Evolutionary conservation across 805 yeast species (phyloP), one percentile per base, ranked within the genome.

Genomic region (Nakazawaea ishiwadae): DNA sequence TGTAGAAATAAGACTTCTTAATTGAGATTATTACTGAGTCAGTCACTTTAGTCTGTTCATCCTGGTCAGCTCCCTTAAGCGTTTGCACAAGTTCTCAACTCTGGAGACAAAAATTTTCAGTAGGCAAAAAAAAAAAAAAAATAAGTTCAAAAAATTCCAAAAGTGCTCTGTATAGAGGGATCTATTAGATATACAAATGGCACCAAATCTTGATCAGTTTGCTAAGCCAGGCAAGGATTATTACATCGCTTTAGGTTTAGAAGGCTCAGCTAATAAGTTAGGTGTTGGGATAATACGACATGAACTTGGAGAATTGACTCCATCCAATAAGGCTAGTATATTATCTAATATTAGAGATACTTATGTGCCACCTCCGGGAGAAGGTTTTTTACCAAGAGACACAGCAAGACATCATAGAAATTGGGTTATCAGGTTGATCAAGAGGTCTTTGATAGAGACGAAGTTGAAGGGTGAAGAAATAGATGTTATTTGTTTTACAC

Each of bases 401-500:
- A 89, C 97, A 0, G 98, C 99, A 4, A 71, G 96, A 50, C 99
- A 93, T 58, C 99, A 93, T 59, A 65, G 97, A 32, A 87, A 88
- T 61, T 91, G 96, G 96, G 95, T 82, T 17, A 90, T 86, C 1
- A 63, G 97, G 44, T 62, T 90, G 17, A 77, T 88, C 29, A 79
- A 78, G 51, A 54, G 54, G 23, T 84, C 98, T 0, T 54, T 93
- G 31, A 58, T 59, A 2, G 90, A 81, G 31, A 82, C 95, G 1
- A 59, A 63, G 0, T 53, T 87, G 5, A 50, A 52, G 1, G 63
- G 65, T 10, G 27, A 48, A 1, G 84, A 84, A 35, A 54, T 83
- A 5, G 90, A 84, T 60, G 81, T 85, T 37, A 84, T 93, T 37
- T 88, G 96, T 59, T 93, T 93, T 59, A 93, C 99, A 1, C 95